Evolutionary conservation across 768 basidiomycete species (phyloP), one percentile per base, ranked within the genome.

Genomic region (Leucosporidium creatinivorum): DNA sequence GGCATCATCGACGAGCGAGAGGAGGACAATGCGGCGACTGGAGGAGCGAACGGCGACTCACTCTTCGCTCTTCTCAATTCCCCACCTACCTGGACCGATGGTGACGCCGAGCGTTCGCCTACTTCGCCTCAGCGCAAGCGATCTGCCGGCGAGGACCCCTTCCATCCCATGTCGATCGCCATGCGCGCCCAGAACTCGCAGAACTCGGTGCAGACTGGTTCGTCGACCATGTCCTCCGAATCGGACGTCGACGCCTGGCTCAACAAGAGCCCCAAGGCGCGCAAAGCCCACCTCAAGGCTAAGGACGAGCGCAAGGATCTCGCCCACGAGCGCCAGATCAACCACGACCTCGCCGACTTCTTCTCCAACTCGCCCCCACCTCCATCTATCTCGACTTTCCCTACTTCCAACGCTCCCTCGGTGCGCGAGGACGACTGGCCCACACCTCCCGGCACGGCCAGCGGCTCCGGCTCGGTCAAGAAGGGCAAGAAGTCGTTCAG

Each of bases 321-420:
- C 17, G 66, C 61, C 30, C 65, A 51, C 47, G 70, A 71, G 54
- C 66, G 70, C 21, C 70, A 71, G 39, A 57, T 68, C 66, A 71
- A 71, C 54, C 51, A 52, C 56, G 70, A 71, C 49, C 61, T 71
- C 18, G 61, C 57, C 30, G 62, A 60, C 58, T 71, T 71, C 30
- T 71, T 71, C 61, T 18, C 51, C 18, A 15, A 39, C 28, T 26
- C 59, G 19, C 59, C 59, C 10, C 31, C 65, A 7, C 60, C 66
- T 10, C 63, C 63, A 1, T 44, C 39, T 3, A 44, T 44, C 13
- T 44, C 36, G 51, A 52, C 51, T 52, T 52, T 23, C n/a, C 51
- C 23, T n/a, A 26, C n/a, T n/a, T 23, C 51, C 13, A 33, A 15
- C 15, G 48, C 18, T 30, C 25, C 17, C 8, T 23, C 48, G 21